These are phyloP conservation scores for Macrophomina pseudophaseolina DNA, from an alignment of 2,329 filamentous ascomycete genomes.

Conservation along the genomic window DNA sequence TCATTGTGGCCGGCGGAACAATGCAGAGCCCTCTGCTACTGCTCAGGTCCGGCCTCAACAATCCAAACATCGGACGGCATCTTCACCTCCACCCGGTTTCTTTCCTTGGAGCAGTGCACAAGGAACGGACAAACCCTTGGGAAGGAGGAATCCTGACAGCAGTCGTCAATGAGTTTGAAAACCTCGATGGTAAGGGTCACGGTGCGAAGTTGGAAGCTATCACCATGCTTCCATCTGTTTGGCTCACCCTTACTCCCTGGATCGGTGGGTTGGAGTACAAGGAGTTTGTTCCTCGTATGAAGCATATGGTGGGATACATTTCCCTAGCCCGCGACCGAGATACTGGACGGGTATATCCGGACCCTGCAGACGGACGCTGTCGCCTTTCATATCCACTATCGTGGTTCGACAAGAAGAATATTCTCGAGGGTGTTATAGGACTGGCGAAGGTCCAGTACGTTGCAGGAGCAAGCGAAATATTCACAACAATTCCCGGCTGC, in stretches of 20 bases:
- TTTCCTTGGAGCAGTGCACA: constrained; percentile 64
- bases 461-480: constrained; percentile 80
- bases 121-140: constrained; percentile 67
- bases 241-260: constrained; percentile 70
- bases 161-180: constrained; percentile 77
- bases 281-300: constrained; percentile 69
- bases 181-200: constrained; percentile 79
- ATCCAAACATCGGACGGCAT: constrained; percentile 80
- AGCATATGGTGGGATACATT: constrained; percentile 74
- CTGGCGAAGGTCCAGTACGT: constrained; percentile 79
- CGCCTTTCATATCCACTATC: constrained; percentile 64
- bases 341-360: constrained; percentile 73
- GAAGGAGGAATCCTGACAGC: constrained; percentile 80
- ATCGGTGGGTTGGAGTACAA: constrained; percentile 73
- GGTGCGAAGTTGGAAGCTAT: constrained; percentile 81
- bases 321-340: constrained; percentile 77
- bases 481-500: constrained; percentile 66
- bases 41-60: constrained; percentile 77
- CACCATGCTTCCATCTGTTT: constrained; percentile 73
- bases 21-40: constrained; percentile 79
- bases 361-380: constrained; percentile 67
- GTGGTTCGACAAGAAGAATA: constrained; percentile 72
- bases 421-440: constrained; percentile 73
- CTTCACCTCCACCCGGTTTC: constrained; percentile 79
- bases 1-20: constrained; percentile 78